Evolutionary conservation across 2,329 filamentous ascomycete genomes (phyloP), one percentile per base, ranked within the genome.

Genomic region (Trichoderma brevicompactum): DNA sequence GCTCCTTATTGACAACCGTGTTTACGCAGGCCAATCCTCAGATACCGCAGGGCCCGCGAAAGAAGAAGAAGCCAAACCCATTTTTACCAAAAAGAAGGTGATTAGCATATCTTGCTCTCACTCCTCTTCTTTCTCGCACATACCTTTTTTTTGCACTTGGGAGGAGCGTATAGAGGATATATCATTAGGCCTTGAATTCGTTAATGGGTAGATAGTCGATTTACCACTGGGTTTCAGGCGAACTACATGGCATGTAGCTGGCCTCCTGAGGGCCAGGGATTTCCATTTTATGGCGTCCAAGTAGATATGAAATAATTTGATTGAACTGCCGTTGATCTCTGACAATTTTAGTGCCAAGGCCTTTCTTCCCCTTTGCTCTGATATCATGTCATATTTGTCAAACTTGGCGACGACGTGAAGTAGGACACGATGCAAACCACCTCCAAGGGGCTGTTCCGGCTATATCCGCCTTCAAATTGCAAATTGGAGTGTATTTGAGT

Each of bases 11-110:
- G 8, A 60, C 36, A 1, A 23, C 10, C 15, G 4, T 4, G 5
- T 28, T 28, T 28, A 55, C 12, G 1, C 40, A 67, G 65, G 50
- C 48, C 19, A 65, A 66, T 50, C 61, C 70, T 52, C 69, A 71
- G 7, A 71, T 69, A 43, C 74, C 74, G 2, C 72, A 70, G 7
- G 64, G 68, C 15, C 72, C 74, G 43, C 72, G 76, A 60, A 82
- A 81, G 67, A 80, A 79, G 69, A 70, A 71, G 5, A 75, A 79
- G n/a, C 76, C 76, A 2, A 81, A 81, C 66, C 79, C 80, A 13
- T 82, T 83, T 65, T 80, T 83, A 19, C 76, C 78, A 55, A 77
- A 77, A 68, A 78, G 74, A 60, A 75, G 74, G 23, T 76, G 66
- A 54, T 3, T 3, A 65, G 55, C 41, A 19, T 38, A 7, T 1